These are phyloP conservation scores for Sophora flavescens DNA, from an alignment of 306 rosid species.

Conservation along the genomic window DNA sequence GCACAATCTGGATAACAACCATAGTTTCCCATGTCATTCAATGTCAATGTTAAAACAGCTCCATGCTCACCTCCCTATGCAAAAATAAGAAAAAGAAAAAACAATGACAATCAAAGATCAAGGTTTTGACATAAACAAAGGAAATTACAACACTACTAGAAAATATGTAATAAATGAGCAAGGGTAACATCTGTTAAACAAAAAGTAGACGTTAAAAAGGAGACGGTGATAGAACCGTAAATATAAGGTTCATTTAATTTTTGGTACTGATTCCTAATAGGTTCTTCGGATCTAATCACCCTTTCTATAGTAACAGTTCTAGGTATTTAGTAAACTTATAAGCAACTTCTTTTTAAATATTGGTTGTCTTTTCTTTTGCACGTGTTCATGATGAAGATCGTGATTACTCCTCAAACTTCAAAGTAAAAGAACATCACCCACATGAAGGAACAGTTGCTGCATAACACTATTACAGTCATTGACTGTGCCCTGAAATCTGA, in stretches of 20 bases:
- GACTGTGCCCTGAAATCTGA: slow-evolving; percentile 76
- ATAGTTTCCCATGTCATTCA: slow-evolving; percentile 89
- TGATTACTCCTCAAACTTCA: slow-evolving; percentile 15
- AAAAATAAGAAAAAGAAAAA: background rate
- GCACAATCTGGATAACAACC: slow-evolving; percentile 79
- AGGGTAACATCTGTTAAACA: too few relatives aligned
- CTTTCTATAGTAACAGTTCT: background rate
- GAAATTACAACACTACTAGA: background rate
- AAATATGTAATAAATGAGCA: too few relatives aligned
- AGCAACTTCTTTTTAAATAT: background rate
- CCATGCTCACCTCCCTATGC: slow-evolving; percentile 75
- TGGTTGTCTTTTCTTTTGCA: too few relatives aligned
- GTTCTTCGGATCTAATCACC: background rate
- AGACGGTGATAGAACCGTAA: too few relatives aligned
- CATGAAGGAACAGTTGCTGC: slow-evolving; percentile 70
- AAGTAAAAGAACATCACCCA: slow-evolving; percentile 44
- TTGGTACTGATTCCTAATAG: background rate
- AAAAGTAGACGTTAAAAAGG: too few relatives aligned
- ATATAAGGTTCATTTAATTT: background rate
- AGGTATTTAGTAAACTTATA: slow-evolving; percentile 7
- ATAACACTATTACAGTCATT: slow-evolving; percentile 70
- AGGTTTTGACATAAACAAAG: slow-evolving; percentile 23
- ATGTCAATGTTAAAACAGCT: slow-evolving; percentile 66
- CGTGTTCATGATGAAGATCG: background rate
- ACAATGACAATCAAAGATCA: slow-evolving; percentile 7